phyloP scores from a whole-genome alignment of 2,329 filamentous ascomycete species.

The Colletotrichum ledebouriae region DNA sequence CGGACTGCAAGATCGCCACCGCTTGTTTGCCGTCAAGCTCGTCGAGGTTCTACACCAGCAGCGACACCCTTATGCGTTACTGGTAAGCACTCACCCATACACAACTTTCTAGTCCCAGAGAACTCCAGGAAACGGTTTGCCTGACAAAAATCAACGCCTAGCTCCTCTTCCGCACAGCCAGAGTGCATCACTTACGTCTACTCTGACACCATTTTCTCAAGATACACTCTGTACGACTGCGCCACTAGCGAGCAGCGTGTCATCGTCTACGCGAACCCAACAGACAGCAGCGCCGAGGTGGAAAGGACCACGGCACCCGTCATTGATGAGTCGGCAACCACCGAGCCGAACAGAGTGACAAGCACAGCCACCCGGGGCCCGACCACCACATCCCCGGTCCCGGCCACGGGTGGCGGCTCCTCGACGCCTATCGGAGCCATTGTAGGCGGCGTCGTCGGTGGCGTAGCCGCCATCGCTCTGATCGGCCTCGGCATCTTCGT shows the following conservation, averaged over 20 bases:
- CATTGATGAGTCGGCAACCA: neutral
- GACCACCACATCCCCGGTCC: constrained; percentile 45
- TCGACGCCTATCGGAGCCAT: constrained; percentile 52
- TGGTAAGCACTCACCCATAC: constrained; percentile 47
- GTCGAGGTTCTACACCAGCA: constrained; percentile 42
- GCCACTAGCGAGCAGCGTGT: constrained; percentile 44
- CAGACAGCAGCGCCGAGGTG: constrained; percentile 26
- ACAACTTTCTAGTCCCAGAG: no score
- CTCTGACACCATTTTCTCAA: constrained; percentile 36
- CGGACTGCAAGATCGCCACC: constrained; percentile 44
- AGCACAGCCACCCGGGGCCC: constrained; percentile 11
- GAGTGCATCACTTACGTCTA: constrained; percentile 51
- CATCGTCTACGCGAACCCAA: constrained; percentile 44
- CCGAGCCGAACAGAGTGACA: neutral
- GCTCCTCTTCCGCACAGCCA: constrained; percentile 44
- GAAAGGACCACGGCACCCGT: neutral
- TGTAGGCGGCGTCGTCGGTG: constrained; percentile 56
- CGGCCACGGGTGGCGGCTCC: constrained; percentile 48
- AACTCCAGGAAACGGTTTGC: neutral
- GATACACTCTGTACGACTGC: constrained; percentile 51
- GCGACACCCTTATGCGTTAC: constrained; percentile 48
- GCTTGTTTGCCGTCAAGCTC: constrained; percentile 48
- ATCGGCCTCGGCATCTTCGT: constrained; percentile 48
- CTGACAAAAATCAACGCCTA: constrained; percentile 17
- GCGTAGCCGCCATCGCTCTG: constrained; percentile 49